These are phyloP conservation scores for Fraxinus quadrangulata DNA, from an alignment of 257 asterid genomes.

Conservation along the genomic window DNA sequence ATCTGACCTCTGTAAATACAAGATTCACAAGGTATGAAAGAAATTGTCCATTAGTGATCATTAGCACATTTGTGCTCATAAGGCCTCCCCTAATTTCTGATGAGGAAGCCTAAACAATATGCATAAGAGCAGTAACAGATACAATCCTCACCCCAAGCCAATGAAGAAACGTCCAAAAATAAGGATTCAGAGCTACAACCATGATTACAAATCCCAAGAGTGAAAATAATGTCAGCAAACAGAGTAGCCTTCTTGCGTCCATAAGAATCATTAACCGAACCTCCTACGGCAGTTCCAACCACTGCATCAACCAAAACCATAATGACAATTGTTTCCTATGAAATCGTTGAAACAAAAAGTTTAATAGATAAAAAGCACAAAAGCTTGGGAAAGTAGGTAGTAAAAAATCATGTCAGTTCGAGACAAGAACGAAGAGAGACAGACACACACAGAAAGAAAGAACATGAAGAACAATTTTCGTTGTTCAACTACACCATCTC, in stretches of 20 bases:
- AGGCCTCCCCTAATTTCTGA: constrained; percentile 95
- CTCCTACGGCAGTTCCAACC: constrained; percentile 87
- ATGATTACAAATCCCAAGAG: constrained; percentile 69
- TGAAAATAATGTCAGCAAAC: constrained; percentile 79
- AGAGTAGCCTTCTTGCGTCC: constrained; percentile 96
- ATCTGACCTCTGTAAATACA: constrained; percentile 88
- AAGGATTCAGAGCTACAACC: constrained; percentile 83
- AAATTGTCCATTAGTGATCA: constrained; percentile 84
- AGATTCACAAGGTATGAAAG: constrained; percentile 95
- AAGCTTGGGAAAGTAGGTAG: neutral
- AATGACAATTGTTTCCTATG: constrained; percentile 95
- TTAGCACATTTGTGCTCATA: constrained; percentile 93
- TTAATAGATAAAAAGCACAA: neutral
- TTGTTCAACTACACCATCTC: no score
- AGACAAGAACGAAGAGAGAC: neutral
- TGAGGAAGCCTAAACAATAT: constrained; percentile 85
- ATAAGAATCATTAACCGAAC: constrained; percentile 78
- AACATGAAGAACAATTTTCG: no score
- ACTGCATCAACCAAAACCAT: constrained; percentile 96
- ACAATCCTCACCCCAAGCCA: constrained; percentile 91
- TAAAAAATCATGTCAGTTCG: constrained; percentile 4
- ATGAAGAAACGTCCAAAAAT: constrained; percentile 77
- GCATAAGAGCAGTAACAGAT: constrained; percentile 89
- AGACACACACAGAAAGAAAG: neutral
- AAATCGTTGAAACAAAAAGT: constrained; percentile 19